Base-by-base conservation (phyloP, 2,329 filamentous ascomycete species). In the Colletotrichum liriopes region DNA sequence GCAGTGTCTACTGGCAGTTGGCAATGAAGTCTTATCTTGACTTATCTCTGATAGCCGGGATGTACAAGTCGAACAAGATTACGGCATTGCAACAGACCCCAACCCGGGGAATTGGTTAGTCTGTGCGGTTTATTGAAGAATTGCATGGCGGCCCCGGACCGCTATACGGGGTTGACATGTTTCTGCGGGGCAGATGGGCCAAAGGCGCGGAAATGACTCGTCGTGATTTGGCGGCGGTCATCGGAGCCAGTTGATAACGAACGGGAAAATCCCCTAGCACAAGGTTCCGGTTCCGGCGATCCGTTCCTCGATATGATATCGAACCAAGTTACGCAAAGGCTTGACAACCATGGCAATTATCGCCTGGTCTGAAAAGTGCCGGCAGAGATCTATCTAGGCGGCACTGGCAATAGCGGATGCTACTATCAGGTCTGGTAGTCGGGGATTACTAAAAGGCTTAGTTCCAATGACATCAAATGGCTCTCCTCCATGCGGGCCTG, bases 251-350 rank as follows among this genome's bases (percentile, higher is more conserved):
- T 43, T 41, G 69, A 72, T 72, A 72, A 64, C 65, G 43, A 8
- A 47, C 69, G 65, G 69, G n/a, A 71, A 71, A 63, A 37, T 59
- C 47, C 51, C 55, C 35, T 35, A 45, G 65, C 9, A 39, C 51
- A 69, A 54, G 66, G 52, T 69, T 72, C 65, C 65, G 65, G 69
- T 69, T 68, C 59, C 69, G 69, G 69, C 69, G 69, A 69, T 72
- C 65, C 54, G 43, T 47, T 47, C 8, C 18, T 23, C 20, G 45
- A n/a, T 14, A n/a, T 39, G 52, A 45, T 39, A 59, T 49, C 18
- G 41, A 23, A 54, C 35, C 43, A 14, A 35, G 26, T 69, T 47
- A 59, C 59, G 47, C 52, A 64, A 20, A 41, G 4, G 37, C 32
- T 60, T 69, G 52, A 64, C 52, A 64, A 51, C 12, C 59, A 51